Evolutionary conservation across 352 stramenopile genomes (phyloP), one percentile per base, ranked within the genome.

Genomic region (Phytophthora pluvialis): DNA sequence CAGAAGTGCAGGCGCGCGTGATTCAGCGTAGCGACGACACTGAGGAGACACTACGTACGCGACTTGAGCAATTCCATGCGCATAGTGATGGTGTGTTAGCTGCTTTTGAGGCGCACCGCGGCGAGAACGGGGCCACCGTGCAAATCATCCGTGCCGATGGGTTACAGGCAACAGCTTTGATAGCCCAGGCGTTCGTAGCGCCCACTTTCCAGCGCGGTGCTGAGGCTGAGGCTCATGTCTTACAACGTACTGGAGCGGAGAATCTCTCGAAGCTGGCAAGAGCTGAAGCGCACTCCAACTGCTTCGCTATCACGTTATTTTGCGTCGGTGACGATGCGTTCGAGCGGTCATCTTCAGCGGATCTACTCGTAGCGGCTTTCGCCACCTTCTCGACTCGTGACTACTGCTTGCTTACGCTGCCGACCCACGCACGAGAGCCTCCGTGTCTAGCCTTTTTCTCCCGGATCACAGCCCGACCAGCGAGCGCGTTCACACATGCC

Each of bases 11-110:
- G 16, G 31, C 32, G 7, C 59, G 69, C 82, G 80, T 93, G 4
- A 67, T 96, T 45, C 93, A 98, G 67, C 80, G 93, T 32, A 92
- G 79, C n/a, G 94, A 98, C 70, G 93, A 98, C 75, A 98, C 90
- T 3, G 91, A 98, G 57, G 88, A 96, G 16, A 98, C 95, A 42
- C 81, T 98, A 26, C 87, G 84, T 42, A 92, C 88, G 15, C 79
- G 94, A 11, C 70, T 98, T n/a, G 80, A 94, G 25, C 89, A 92
- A 58, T 98, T 90, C 53, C 88, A 98, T 64, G 76, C 75, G 11
- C 86, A 95, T 67, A 86, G 75, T 38, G 74, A 81, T 31, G 66
- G 73, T 3, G 85, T 95, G 32, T 38, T 92, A 2, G 54, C 60
- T 3, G 65, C 70, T 1, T 90, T 94, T 56, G 73, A 64, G 7